Percentiles rank a stretch among this genome's conserved stretches.
Conservation (phyloP, 1,284 basidiomycete species). For the Apiotrichum brassicae region DNA sequence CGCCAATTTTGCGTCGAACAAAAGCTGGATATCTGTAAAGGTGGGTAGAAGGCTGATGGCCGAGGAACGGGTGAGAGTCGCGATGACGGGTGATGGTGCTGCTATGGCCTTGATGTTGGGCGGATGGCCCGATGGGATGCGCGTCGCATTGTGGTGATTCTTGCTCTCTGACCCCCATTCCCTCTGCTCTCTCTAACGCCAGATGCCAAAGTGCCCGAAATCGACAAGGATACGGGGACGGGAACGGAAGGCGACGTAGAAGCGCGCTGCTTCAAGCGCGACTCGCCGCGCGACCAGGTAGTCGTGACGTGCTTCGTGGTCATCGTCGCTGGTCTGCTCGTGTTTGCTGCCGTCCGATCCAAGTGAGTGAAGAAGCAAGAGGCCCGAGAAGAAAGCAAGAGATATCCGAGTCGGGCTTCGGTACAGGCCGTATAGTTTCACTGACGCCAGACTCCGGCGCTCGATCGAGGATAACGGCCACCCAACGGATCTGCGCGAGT, state of each 20-base stretch:
- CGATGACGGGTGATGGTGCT: too few relatives aligned
- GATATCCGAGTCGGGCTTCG: too few relatives aligned
- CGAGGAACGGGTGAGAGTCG: too few relatives aligned
- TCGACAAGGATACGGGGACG: slow-evolving; percentile 83
- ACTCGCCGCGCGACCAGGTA: slow-evolving; percentile 83
- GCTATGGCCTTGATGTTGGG: too few relatives aligned
- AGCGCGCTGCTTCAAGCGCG: slow-evolving; percentile 82
- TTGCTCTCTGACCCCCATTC: too few relatives aligned
- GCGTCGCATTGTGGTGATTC: too few relatives aligned
- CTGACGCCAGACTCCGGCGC: slow-evolving; percentile 17
- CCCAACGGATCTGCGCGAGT: slow-evolving; percentile 21
- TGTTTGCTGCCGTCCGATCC: slow-evolving; percentile 69
- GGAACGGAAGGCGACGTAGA: slow-evolving; percentile 96
- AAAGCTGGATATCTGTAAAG: slow-evolving; percentile 70
- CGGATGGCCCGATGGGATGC: too few relatives aligned
- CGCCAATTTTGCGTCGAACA: slow-evolving; percentile 94
- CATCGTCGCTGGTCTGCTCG: slow-evolving; percentile 71
- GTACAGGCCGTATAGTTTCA: too few relatives aligned
- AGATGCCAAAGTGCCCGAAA: slow-evolving; percentile 74
- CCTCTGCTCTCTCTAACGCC: slow-evolving; percentile 19
- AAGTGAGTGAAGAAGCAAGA: slow-evolving; percentile 22
- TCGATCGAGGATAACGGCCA: slow-evolving; percentile 20
- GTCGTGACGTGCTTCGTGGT: slow-evolving; percentile 84
- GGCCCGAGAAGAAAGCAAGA: too few relatives aligned
- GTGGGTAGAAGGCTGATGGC: slow-evolving; percentile 11